Conservation (phyloP, 2,329 filamentous ascomycete genomes). For the Fusarium xylarioides region DNA sequence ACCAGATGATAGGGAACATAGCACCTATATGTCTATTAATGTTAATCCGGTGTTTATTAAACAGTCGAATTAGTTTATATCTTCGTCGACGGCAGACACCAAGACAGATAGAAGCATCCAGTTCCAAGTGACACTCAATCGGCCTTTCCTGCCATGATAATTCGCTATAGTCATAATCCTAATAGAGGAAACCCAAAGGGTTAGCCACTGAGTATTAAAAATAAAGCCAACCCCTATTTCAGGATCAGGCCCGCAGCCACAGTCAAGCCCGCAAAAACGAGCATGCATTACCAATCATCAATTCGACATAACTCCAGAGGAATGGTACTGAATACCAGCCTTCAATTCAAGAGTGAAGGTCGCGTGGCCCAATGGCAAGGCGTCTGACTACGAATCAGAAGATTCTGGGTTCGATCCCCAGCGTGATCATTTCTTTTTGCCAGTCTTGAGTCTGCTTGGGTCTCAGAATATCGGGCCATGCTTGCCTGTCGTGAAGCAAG, state of each 20-base stretch:
- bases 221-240: neutral
- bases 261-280: neutral
- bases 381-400: constrained; percentile 48
- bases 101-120: neutral
- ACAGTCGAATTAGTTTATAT: neutral
- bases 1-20: neutral
- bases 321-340: rapidly evolving
- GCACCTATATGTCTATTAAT: neutral
- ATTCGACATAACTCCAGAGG: rapidly evolving
- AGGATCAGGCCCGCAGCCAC: neutral
- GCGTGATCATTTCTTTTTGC: constrained; percentile 34
- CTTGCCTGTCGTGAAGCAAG: neutral
- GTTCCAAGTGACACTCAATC: rapidly evolving
- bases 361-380: constrained; percentile 43
- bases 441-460: neutral
- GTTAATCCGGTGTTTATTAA: neutral
- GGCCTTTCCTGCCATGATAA: neutral
- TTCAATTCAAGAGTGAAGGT: neutral
- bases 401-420: constrained; percentile 46
- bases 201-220: neutral
- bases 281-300: neutral
- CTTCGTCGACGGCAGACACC: no score
- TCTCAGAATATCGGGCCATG: neutral
- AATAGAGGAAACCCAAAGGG: no score
- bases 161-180: neutral